Evolutionary conservation across 2,329 filamentous ascomycete species (phyloP).

Genomic region (Alternaria sp.): DNA sequence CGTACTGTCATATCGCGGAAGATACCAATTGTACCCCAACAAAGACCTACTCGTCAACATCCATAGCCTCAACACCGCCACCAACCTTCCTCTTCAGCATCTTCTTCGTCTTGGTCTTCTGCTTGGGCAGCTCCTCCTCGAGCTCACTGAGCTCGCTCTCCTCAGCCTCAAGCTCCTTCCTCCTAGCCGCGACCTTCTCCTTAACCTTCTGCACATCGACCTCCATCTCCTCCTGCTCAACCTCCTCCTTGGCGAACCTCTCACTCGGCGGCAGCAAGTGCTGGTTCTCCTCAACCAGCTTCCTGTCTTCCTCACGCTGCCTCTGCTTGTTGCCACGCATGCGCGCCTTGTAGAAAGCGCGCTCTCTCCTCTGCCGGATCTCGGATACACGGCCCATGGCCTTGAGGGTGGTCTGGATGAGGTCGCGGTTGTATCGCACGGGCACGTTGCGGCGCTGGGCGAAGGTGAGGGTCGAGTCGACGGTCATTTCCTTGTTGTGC

Average conservation of each 20-base stretch:
- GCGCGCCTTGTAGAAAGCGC: conserved; percentile 90
- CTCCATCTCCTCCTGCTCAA: conserved; percentile 67
- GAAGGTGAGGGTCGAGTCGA: conserved; percentile 93
- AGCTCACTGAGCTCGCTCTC: conserved; percentile 51
- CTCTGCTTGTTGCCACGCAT: conserved; percentile 89
- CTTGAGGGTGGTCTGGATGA: conserved; percentile 83
- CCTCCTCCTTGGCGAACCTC: conserved; percentile 52
- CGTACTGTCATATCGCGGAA: neutral
- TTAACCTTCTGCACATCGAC: conserved; percentile 52
- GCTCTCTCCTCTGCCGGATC: conserved; percentile 82
- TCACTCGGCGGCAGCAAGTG: conserved; percentile 77
- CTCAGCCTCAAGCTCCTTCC: conserved; percentile 69
- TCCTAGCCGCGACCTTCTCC: conserved; percentile 61
- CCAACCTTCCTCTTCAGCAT: conserved; percentile 52
- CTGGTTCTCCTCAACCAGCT: conserved; percentile 88
- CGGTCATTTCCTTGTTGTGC: conserved; percentile 71
- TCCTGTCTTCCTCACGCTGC: conserved; percentile 79
- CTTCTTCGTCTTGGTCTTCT: conserved; percentile 54
- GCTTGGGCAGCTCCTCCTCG: conserved; percentile 45
- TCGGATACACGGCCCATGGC: conserved; percentile 92
- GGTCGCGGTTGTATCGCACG: conserved; percentile 92
- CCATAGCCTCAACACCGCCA: conserved; percentile 56
- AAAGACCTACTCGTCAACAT: conserved; percentile 48
- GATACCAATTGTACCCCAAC: neutral
- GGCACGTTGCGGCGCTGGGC: conserved; percentile 92